Evolutionary conservation across 176 grass and related monocot species (phyloP).

Genomic region (Rhipidocladum racemiflorum): DNA sequence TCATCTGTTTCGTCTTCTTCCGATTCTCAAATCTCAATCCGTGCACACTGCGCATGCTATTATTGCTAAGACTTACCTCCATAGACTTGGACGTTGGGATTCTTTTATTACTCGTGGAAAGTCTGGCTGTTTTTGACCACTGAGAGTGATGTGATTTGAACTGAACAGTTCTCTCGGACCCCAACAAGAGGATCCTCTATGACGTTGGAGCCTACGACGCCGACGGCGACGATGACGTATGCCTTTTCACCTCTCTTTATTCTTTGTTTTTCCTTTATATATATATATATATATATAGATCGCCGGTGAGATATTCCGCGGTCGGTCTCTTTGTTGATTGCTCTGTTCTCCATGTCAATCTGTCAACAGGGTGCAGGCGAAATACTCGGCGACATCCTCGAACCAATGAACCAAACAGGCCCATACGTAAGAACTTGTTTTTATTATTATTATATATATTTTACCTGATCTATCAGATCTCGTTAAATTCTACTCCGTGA

Average conservation of each 20-base stretch:
- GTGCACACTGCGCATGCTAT: not conserved
- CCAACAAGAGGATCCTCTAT: constrained; percentile 69
- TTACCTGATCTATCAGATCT: not conserved
- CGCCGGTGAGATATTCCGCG: not conserved
- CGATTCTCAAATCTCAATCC: not conserved
- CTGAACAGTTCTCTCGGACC: constrained; percentile 59
- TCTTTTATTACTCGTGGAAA: not conserved
- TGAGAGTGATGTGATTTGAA: not conserved
- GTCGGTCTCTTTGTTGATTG: not conserved
- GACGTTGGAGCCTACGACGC: constrained; percentile 67
- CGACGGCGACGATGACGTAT: constrained; percentile 43
- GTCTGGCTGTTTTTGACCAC: not conserved
- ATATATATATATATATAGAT: too few species aligned
- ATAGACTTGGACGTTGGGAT: not conserved
- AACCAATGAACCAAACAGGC: constrained; percentile 54
- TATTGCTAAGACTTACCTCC: not conserved
- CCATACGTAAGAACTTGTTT: constrained; percentile 13
- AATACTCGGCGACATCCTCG: constrained; percentile 56
- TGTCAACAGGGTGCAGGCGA: constrained; percentile 47
- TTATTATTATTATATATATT: too few species aligned
- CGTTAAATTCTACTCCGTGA: not conserved
- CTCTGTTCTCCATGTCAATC: not conserved
- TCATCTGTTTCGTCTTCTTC: not conserved
- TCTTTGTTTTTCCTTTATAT: not conserved
- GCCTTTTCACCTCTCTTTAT: not conserved